Percentiles rank a stretch among this genome's conserved stretches.
Evolutionary conservation across 2,329 filamentous ascomycete species (phyloP).

Genomic region (Celoporthe dispersa): DNA sequence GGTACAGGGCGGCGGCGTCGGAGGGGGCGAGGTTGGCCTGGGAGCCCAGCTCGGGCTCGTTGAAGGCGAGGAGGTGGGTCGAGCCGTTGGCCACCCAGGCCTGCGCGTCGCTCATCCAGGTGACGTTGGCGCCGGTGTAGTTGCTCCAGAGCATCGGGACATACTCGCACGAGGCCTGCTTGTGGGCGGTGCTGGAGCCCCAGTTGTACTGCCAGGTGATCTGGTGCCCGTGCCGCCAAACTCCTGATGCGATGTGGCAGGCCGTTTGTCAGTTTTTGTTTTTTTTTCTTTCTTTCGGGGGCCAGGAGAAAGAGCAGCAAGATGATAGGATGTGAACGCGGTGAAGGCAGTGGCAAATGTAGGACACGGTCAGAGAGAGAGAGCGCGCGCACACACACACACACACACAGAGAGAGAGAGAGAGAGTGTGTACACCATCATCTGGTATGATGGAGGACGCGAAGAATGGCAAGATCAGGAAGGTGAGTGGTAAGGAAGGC

Average conservation of each 20-base stretch:
- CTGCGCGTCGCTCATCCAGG: conserved; percentile 30
- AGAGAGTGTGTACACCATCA: background rate
- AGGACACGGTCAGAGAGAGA: background rate
- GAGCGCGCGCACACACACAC: no score
- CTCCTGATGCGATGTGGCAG: conserved; percentile 12
- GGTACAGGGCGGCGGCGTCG: conserved; percentile 45
- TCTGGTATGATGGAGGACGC: background rate
- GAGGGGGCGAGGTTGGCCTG: conserved; percentile 36
- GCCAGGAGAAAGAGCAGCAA: no score
- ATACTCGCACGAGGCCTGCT: conserved; percentile 31
- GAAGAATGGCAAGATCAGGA: background rate
- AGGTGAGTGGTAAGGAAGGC: background rate
- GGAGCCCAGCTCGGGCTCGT: conserved; percentile 33
- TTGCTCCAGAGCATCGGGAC: conserved; percentile 36
- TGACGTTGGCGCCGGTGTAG: conserved; percentile 26
- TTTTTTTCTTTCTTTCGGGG: no score
- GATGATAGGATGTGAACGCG: background rate
- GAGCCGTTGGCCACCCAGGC: conserved; percentile 28
- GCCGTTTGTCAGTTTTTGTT: background rate
- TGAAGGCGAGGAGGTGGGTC: conserved; percentile 33
- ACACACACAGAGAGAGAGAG: background rate
- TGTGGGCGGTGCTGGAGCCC: conserved; percentile 33
- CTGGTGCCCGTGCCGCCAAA: conserved; percentile 30
- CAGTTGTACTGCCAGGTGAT: conserved; percentile 37
- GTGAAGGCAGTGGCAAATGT: background rate